Conservation (phyloP, 1,139 yeast species). For the Blastobotrys ciferrii region DNA sequence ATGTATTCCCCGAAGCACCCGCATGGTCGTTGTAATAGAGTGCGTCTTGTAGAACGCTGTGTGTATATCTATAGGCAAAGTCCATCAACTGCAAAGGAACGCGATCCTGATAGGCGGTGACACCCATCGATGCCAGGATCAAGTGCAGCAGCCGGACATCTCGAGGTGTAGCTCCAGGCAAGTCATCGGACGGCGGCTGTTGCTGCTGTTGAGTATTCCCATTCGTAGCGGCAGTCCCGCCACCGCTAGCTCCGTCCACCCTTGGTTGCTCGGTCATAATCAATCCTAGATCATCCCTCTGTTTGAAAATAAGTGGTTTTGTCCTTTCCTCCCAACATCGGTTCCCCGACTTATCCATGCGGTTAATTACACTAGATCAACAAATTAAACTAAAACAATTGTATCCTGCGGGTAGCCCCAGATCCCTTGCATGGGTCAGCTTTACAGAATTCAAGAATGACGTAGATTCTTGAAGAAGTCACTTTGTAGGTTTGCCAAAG, state of each 20-base stretch:
- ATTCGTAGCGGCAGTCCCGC: background rate
- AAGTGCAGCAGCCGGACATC: slow-evolving; percentile 89
- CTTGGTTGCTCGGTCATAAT: background rate
- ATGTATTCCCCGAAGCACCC: slow-evolving; percentile 32
- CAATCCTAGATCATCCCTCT: too few species aligned
- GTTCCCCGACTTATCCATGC: too few species aligned
- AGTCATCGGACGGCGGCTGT: slow-evolving; percentile 17
- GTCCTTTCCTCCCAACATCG: too few species aligned
- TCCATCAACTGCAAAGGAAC: slow-evolving; percentile 96
- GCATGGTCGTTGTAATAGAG: slow-evolving; percentile 80
- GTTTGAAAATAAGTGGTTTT: too few species aligned
- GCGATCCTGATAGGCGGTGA: slow-evolving; percentile 88
- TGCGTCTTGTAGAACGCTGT: slow-evolving; percentile 85
- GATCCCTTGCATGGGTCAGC: too few species aligned
- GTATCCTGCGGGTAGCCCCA: too few species aligned
- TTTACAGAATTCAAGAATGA: too few species aligned
- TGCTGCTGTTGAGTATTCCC: background rate
- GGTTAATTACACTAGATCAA: too few species aligned
- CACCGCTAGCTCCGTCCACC: background rate
- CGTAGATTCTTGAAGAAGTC: too few species aligned
- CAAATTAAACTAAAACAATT: too few species aligned
- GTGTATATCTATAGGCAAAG: slow-evolving; percentile 88
- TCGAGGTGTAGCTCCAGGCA: slow-evolving; percentile 53
- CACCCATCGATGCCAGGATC: slow-evolving; percentile 90
- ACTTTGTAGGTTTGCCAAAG: too few species aligned